These are phyloP conservation scores for Sporothrix mexicana DNA, from an alignment of 2,329 filamentous ascomycete species.

Conservation along the genomic window DNA sequence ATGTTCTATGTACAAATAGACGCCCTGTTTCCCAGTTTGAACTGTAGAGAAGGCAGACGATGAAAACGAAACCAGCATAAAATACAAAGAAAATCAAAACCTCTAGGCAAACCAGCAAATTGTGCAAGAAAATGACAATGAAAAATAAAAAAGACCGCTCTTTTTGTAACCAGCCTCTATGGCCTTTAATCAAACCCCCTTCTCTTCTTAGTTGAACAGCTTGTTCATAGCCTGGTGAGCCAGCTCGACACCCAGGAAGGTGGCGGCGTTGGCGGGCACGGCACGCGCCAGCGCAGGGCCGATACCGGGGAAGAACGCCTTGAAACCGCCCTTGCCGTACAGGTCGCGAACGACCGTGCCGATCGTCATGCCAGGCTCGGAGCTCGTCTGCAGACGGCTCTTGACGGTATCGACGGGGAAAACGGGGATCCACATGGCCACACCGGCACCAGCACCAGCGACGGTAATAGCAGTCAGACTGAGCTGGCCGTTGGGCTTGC, in stretches of 20 bases:
- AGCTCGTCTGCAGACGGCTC: slow-evolving; percentile 87
- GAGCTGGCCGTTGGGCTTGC: slow-evolving; percentile 73
- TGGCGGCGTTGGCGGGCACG: slow-evolving; percentile 94
- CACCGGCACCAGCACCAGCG: slow-evolving; percentile 86
- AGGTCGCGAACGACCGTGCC: slow-evolving; percentile 79
- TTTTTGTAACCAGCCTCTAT: background rate
- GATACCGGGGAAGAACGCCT: slow-evolving; percentile 96
- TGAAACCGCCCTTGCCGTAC: slow-evolving; percentile 81
- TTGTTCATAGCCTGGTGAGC: slow-evolving; percentile 84
- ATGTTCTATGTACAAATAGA: slow-evolving; percentile 26
- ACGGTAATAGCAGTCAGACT: slow-evolving; percentile 82
- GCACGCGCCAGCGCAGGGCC: slow-evolving; percentile 90
- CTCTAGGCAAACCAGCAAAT: slow-evolving; percentile 3
- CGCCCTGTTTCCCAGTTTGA: background rate
- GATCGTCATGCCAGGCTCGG: slow-evolving; percentile 77
- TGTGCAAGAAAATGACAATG: background rate
- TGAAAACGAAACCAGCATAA: background rate
- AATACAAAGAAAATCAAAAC: slow-evolving; percentile 7
- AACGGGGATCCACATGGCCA: slow-evolving; percentile 99
- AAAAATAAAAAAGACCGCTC: slow-evolving; percentile 1
- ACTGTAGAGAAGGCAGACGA: background rate
- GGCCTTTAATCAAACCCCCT: background rate
- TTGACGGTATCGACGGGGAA: slow-evolving; percentile 98
- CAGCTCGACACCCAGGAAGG: slow-evolving; percentile 85
- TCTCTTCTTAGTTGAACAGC: slow-evolving; percentile 60